Conservation (phyloP, 176 grass and related monocot species). For the Stipa capillata region DNA sequence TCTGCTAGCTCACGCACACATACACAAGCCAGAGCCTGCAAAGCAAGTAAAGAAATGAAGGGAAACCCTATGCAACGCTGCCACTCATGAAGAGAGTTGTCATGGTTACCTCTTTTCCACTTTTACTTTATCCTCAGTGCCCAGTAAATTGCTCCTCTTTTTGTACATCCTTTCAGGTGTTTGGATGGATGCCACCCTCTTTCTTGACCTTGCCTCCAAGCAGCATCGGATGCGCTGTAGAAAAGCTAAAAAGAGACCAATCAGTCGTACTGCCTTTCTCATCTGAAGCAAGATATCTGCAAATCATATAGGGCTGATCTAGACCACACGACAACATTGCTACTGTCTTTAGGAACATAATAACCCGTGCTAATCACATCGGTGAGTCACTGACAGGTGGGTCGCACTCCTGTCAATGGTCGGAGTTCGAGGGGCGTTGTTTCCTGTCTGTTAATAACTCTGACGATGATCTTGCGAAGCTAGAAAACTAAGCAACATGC, state of each 20-base stretch:
- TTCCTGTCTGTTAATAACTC: background rate
- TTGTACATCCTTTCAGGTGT: conserved; percentile 34
- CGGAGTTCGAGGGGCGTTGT: background rate
- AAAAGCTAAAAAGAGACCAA: conserved; percentile 32
- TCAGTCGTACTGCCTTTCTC: conserved; percentile 25
- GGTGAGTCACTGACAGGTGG: background rate
- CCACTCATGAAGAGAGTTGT: conserved; percentile 12
- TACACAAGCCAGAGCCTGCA: background rate
- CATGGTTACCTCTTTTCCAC: conserved; percentile 14
- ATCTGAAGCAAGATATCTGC: background rate
- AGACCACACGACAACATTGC: background rate
- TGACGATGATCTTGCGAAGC: background rate
- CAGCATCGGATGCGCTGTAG: conserved; percentile 45
- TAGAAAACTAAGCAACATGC: background rate
- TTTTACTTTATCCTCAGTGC: conserved; percentile 38
- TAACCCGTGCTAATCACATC: background rate
- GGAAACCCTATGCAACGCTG: conserved; percentile 9
- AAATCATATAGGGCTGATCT: background rate
- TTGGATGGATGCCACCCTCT: conserved; percentile 34
- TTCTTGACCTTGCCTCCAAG: conserved; percentile 14
- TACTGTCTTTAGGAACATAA: background rate
- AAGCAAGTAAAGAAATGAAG: conserved; percentile 22
- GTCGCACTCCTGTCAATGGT: background rate
- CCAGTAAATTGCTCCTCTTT: conserved; percentile 47
- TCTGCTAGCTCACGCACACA: background rate